Evolutionary conservation across 2,329 filamentous ascomycete genomes (phyloP).

Genomic region (Fusarium denticulatum): DNA sequence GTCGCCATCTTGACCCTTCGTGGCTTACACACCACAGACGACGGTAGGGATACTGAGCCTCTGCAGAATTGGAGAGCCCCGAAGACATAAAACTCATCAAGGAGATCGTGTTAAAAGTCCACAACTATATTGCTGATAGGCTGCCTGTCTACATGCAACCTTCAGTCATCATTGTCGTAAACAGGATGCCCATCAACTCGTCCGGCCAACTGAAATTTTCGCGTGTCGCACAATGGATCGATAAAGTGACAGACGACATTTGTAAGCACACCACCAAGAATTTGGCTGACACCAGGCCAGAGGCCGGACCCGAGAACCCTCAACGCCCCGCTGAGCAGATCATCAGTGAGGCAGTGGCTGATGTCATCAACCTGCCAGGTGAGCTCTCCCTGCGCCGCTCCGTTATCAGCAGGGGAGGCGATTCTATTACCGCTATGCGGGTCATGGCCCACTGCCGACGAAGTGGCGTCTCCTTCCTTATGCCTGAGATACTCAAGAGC

Average conservation of each 20-base stretch:
- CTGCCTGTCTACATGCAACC: background rate
- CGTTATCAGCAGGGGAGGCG: too few species aligned
- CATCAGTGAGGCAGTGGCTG: too few species aligned
- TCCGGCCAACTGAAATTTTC: background rate
- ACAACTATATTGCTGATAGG: background rate
- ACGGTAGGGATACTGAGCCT: background rate
- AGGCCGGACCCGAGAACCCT: too few species aligned
- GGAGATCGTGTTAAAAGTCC: background rate
- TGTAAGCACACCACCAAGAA: too few species aligned
- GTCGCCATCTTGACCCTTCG: background rate
- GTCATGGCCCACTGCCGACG: too few species aligned
- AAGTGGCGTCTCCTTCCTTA: too few species aligned
- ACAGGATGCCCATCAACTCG: background rate
- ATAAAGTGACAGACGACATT: too few species aligned
- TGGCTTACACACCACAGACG: background rate
- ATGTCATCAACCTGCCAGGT: too few species aligned
- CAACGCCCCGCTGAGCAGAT: too few species aligned
- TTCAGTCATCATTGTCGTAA: background rate
- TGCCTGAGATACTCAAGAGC: background rate
- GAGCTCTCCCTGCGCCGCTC: too few species aligned
- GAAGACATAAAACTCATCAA: background rate
- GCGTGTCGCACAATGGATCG: background rate
- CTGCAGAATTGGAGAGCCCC: background rate
- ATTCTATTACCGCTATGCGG: too few species aligned
- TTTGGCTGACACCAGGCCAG: too few species aligned